These are phyloP conservation scores for Trypanosoma mega DNA, from an alignment of 208 protist genomes.

Conservation along the genomic window DNA sequence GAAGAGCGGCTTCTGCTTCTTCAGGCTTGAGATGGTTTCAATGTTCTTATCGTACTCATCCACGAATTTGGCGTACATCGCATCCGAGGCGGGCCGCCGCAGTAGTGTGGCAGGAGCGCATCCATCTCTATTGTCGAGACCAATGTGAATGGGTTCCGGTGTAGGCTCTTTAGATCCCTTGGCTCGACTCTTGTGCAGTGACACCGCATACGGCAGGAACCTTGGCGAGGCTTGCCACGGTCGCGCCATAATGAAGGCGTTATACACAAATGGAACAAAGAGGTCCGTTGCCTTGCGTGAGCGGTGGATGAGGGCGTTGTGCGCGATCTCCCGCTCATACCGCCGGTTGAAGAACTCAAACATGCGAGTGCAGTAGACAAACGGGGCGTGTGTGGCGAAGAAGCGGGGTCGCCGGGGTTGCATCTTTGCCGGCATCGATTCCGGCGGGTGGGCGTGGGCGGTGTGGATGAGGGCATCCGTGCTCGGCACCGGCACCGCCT, in stretches of 20 bases:
- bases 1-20: conserved; percentile 18
- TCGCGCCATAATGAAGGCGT: conserved; percentile 58
- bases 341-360: conserved; percentile 35
- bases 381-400: conserved; percentile 61
- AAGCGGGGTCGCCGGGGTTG: conserved; percentile 24
- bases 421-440: conserved; percentile 8
- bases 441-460: not conserved
- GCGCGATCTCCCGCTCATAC: conserved; percentile 42
- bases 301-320: conserved; percentile 26
- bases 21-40: not conserved
- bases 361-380: conserved; percentile 67
- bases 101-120: conserved; percentile 34
- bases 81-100: conserved; percentile 9
- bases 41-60: conserved; percentile 7
- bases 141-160: conserved; percentile 23
- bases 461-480: conserved; percentile 12
- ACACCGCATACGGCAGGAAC: conserved; percentile 39
- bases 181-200: conserved; percentile 17
- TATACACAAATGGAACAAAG: conserved; percentile 61
- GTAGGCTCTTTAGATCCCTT: not conserved
- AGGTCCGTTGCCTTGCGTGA: conserved; percentile 33
- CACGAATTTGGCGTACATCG: conserved; percentile 15
- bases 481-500: conserved; percentile 26
- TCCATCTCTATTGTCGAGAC: conserved; percentile 52
- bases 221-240: conserved; percentile 54